These are phyloP conservation scores for Fusarium chaquense DNA, from an alignment of 2,329 filamentous ascomycete species.

Conservation along the genomic window DNA sequence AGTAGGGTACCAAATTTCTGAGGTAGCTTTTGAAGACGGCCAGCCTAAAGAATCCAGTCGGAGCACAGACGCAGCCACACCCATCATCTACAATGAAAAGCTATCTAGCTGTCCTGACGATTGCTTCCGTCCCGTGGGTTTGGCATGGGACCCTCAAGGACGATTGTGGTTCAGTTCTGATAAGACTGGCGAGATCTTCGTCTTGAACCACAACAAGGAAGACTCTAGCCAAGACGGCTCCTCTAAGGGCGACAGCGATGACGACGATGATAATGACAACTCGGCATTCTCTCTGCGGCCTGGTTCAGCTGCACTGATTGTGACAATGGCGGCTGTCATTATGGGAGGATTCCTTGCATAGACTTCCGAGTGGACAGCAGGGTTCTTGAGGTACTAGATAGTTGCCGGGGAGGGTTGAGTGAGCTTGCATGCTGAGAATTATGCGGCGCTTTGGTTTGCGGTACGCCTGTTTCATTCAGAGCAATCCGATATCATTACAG, in stretches of 20 bases:
- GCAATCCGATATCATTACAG: conserved; percentile 2
- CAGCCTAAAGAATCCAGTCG: conserved; percentile 54
- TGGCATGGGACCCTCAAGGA: conserved; percentile 64
- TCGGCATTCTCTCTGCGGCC: conserved; percentile 40
- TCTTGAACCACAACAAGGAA: conserved; percentile 52
- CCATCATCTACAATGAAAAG: conserved; percentile 69
- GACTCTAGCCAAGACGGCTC: conserved; percentile 16
- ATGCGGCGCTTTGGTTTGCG: neutral
- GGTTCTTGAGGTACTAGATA: neutral
- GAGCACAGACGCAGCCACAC: conserved; percentile 61
- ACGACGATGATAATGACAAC: conserved; percentile 31
- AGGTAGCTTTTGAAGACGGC: conserved; percentile 58
- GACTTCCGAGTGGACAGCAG: neutral
- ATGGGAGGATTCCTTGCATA: conserved; percentile 49
- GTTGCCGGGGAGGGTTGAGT: neutral
- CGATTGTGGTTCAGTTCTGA: conserved; percentile 74
- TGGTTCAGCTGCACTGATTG: conserved; percentile 38
- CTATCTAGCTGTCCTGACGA: conserved; percentile 63
- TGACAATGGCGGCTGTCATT: conserved; percentile 47
- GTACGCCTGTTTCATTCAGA: neutral
- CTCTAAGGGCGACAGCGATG: conserved; percentile 1
- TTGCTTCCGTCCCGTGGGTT: conserved; percentile 73
- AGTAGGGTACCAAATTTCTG: conserved; percentile 61
- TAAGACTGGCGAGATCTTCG: conserved; percentile 73
- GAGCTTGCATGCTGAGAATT: neutral